Percentiles rank a stretch among this genome's conserved stretches.
Evolutionary conservation across 1,284 basidiomycete genomes (phyloP).

Genomic region (Chiua sp.): DNA sequence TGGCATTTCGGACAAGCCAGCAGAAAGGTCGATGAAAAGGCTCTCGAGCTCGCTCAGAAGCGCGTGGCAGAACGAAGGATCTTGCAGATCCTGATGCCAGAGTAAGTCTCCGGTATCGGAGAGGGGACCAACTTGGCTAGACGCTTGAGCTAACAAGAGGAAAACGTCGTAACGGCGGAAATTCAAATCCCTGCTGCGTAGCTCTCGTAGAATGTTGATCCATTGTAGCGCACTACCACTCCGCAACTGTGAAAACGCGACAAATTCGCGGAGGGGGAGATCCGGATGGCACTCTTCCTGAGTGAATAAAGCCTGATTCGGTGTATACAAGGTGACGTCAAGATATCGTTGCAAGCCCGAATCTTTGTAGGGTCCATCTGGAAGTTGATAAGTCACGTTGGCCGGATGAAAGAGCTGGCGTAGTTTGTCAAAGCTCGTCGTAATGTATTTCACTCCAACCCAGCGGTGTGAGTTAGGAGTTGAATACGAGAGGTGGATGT

Average conservation of each 20-base stretch:
- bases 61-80: conserved; percentile 34
- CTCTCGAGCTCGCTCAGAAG: conserved; percentile 39
- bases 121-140: conserved; percentile 45
- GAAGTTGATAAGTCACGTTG: too few species aligned
- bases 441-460: too few species aligned
- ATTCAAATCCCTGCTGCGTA: conserved; percentile 41
- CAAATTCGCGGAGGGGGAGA: conserved; percentile 36
- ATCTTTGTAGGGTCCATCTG: too few species aligned
- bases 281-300: too few species aligned
- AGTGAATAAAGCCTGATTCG: too few species aligned
- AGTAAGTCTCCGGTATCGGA: conserved; percentile 13
- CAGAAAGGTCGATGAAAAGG: conserved; percentile 33
- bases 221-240: conserved; percentile 50
- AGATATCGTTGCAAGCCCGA: too few species aligned
- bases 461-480: too few species aligned
- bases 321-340: too few species aligned
- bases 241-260: conserved; percentile 46
- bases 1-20: conserved; percentile 45
- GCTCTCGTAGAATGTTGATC: conserved; percentile 50
- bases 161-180: conserved; percentile 44
- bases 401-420: too few species aligned
- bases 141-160: conserved; percentile 44
- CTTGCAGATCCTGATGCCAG: conserved; percentile 41
- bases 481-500: too few species aligned
- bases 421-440: too few species aligned